A percentile compares a stretch with the other conserved stretches of the same genome.
Conservation (phyloP, 495 filamentous ascomycete species). For the Neurospora hispaniola region DNA sequence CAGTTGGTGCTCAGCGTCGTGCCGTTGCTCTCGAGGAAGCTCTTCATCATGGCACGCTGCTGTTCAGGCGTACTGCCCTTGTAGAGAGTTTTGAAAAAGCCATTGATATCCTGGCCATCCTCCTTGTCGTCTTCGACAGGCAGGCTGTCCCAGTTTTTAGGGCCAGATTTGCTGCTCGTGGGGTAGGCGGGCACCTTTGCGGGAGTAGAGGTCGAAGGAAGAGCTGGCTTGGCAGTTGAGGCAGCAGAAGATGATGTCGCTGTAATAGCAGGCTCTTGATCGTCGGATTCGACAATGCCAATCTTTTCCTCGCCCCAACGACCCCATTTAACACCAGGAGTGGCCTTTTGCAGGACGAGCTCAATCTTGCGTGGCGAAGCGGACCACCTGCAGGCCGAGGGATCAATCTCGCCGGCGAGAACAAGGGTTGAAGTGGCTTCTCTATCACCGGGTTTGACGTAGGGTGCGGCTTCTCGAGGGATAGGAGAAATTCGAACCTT, state of each 20-base stretch:
- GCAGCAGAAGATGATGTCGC: not conserved
- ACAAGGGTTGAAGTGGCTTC: conserved; percentile 48
- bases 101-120: conserved; percentile 59
- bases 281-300: not conserved
- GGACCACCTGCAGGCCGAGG: conserved; percentile 45
- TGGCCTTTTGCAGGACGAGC: conserved; percentile 59
- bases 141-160: conserved; percentile 89
- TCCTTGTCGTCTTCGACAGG: conserved; percentile 44
- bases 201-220: not conserved
- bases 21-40: conserved; percentile 84
- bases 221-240: not conserved
- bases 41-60: conserved; percentile 93
- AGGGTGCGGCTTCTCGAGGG: conserved; percentile 16
- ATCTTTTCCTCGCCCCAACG: conserved; percentile 27
- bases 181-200: conserved; percentile 57
- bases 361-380: conserved; percentile 80
- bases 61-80: conserved; percentile 69
- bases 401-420: conserved; percentile 56
- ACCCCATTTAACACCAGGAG: conserved; percentile 63
- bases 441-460: conserved; percentile 17
- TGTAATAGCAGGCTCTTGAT: not conserved
- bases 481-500: conserved; percentile 18
- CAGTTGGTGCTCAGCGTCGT: conserved; percentile 91
- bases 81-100: conserved; percentile 90
- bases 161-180: conserved; percentile 72